Base-by-base conservation (phyloP, 176 grass and related monocot genomes). In the Dactylis glomerata region DNA sequence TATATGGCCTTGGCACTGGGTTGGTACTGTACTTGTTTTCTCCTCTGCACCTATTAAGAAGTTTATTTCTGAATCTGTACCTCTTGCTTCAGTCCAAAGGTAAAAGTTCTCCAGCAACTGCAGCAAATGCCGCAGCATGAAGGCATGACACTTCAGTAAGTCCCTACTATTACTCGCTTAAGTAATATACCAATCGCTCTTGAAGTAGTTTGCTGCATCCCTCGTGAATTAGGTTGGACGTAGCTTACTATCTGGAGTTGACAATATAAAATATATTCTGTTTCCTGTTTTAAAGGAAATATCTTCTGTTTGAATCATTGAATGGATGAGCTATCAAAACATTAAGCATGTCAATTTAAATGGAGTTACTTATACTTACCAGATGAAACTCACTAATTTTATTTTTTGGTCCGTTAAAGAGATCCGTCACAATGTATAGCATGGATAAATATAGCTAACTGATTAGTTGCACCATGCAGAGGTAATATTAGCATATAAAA, bases 1-100 rank as follows among this genome's bases (percentile, higher is more conserved):
- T 98, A 61, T 98, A 98, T 85, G 95, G 95, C 58, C 84, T 98
- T 71, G 95, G 92, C 41, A 95, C 92, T 82, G 95, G 95, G 92
- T 95, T 76, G 75, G 95, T 84, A 62, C 10, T 32, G 10, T 44
- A 28, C 38, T 75, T 68, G 22, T 76, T 69, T 70, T 80, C 8
- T 51, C 2, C 49, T 83, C 15, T 71, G 78, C 36, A 36, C 12
- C 32, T 45, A 56, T 50, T 46, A 72, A 69, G 26, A 13, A 70
- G 51, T 42, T 77, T 38, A 32, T 75, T 66, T 65, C 41, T 79
- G 26, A 82, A 79, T 59, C 28, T 79, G 40, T 83, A 77, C 37
- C 17, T 50, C 19, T 69, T 88, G 78, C 37, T 82, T 89, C 82
- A 97, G 95, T 63, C 92, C 91, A 62, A 97, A 95, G 77, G 89